Conservation (phyloP, 495 filamentous ascomycete species). For the Penicillium paxilli region DNA sequence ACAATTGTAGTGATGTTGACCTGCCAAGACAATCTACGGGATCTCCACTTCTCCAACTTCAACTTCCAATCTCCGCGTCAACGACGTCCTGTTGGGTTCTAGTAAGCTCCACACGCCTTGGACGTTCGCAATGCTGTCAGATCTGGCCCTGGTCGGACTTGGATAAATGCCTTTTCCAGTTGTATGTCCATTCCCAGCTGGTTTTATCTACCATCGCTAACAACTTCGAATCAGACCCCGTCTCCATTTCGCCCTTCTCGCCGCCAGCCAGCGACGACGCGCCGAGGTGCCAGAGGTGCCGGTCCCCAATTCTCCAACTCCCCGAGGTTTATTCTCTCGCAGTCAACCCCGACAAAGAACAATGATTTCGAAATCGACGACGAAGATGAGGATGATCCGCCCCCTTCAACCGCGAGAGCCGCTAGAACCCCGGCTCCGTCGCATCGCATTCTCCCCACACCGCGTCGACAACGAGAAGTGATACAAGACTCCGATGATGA, state of each 20-base stretch:
- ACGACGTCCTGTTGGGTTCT: no score
- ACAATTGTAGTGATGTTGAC: no score
- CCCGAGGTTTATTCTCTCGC: conserved; percentile 42
- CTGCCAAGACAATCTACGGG: no score
- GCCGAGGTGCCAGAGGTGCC: conserved; percentile 23
- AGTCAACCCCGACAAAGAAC: conserved; percentile 9
- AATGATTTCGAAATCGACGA: conserved; percentile 24
- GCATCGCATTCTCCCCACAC: background rate
- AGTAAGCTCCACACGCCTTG: no score
- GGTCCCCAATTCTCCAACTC: conserved; percentile 44
- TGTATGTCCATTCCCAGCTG: conserved; percentile 3
- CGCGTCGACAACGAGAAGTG: conserved; percentile 28
- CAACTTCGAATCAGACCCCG: conserved; percentile 17
- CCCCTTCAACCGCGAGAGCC: conserved; percentile 16
- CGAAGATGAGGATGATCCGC: conserved; percentile 20
- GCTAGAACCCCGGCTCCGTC: conserved; percentile 7
- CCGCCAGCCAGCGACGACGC: conserved; percentile 28
- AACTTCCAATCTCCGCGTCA: background rate
- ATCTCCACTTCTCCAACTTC: background rate
- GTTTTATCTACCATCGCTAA: background rate
- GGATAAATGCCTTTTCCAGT: conserved; percentile 19
- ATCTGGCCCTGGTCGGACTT: background rate
- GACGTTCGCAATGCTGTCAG: background rate
- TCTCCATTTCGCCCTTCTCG: conserved; percentile 35
- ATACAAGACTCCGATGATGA: conserved; percentile 39